phyloP scores from a whole-genome alignment of 2,329 filamentous ascomycete genomes.

The Aureobasidium sp. region DNA sequence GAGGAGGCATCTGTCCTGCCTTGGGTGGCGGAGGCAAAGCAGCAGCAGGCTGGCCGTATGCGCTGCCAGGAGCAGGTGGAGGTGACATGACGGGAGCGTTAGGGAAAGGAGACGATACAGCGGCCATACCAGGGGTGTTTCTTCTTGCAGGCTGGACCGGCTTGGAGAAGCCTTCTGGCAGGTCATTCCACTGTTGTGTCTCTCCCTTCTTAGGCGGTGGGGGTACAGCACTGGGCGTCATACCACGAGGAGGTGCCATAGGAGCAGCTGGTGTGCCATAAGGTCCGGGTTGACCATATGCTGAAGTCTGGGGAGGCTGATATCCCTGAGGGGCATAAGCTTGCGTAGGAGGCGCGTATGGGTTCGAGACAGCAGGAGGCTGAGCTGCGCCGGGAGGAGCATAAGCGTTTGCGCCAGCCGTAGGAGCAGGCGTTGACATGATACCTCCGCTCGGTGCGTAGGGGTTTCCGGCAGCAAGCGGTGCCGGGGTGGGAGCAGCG shows the following conservation, averaged over 20 bases:
- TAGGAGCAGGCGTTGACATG: constrained; percentile 23
- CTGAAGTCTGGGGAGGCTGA: constrained; percentile 31
- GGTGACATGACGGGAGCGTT: constrained; percentile 51
- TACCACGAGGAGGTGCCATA: constrained; percentile 56
- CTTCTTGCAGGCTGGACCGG: constrained; percentile 59
- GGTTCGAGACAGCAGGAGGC: constrained; percentile 32
- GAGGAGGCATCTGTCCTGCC: constrained; percentile 57
- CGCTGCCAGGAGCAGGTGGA: constrained; percentile 47
- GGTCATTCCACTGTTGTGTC: constrained; percentile 87
- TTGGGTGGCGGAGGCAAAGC: constrained; percentile 81
- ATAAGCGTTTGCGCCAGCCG: constrained; percentile 19
- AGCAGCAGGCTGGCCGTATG: constrained; percentile 57
- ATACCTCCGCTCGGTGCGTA: constrained; percentile 24
- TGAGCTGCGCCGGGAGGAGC: constrained; percentile 32
- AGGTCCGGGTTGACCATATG: constrained; percentile 15
- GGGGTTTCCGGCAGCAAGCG: constrained; percentile 30
- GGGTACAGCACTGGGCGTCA: constrained; percentile 52
- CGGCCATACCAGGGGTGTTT: constrained; percentile 61
- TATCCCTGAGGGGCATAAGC: constrained; percentile 45
- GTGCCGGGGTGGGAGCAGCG: constrained; percentile 24
- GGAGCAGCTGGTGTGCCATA: constrained; percentile 30
- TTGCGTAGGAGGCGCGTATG: constrained; percentile 43
- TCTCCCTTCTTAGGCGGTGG: constrained; percentile 66
- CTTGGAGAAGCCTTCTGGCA: constrained; percentile 72
- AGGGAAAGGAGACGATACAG: constrained; percentile 70